phyloP scores from a whole-genome alignment of 1,284 basidiomycete species.

The Malassezia globosa region DNA sequence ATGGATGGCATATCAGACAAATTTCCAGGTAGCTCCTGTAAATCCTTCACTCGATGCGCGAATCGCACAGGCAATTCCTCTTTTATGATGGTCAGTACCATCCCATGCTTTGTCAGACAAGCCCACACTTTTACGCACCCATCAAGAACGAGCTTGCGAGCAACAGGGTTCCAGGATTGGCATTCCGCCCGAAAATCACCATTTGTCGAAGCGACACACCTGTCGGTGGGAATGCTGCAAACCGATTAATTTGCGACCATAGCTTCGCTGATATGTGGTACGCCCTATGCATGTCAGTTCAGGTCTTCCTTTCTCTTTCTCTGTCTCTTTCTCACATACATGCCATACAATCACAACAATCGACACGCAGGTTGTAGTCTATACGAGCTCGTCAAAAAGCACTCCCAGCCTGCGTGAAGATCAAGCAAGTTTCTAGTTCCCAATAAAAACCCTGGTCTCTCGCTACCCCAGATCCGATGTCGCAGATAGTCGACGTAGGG shows the following conservation, averaged over 20 bases:
- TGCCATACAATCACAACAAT: too few species aligned
- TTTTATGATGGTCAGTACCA: too few species aligned
- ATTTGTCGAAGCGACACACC: slow-evolving; percentile 46
- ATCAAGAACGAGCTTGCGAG: slow-evolving; percentile 40
- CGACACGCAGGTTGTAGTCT: too few species aligned
- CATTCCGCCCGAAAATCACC: slow-evolving; percentile 45
- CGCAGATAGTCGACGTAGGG: neutral
- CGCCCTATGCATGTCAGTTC: slow-evolving; percentile 15
- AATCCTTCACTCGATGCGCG: slow-evolving; percentile 89
- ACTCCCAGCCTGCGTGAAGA: too few species aligned
- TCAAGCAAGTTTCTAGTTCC: neutral
- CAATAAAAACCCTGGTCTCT: neutral
- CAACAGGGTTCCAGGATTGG: slow-evolving; percentile 41
- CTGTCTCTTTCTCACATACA: too few species aligned
- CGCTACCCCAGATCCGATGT: neutral
- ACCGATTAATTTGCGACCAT: slow-evolving; percentile 42
- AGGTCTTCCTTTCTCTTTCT: slow-evolving; percentile 2
- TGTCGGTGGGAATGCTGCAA: slow-evolving; percentile 44
- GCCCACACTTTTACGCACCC: slow-evolving; percentile 4
- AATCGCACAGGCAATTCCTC: slow-evolving; percentile 88
- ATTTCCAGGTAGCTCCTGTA: slow-evolving; percentile 85
- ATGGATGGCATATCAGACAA: slow-evolving; percentile 86
- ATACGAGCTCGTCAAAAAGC: too few species aligned
- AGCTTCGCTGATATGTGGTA: slow-evolving; percentile 39
- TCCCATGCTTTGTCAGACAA: too few species aligned